These are phyloP conservation scores for Moesziomyces parantarcticus DNA, from an alignment of 1,284 basidiomycete genomes.

Conservation along the genomic window DNA sequence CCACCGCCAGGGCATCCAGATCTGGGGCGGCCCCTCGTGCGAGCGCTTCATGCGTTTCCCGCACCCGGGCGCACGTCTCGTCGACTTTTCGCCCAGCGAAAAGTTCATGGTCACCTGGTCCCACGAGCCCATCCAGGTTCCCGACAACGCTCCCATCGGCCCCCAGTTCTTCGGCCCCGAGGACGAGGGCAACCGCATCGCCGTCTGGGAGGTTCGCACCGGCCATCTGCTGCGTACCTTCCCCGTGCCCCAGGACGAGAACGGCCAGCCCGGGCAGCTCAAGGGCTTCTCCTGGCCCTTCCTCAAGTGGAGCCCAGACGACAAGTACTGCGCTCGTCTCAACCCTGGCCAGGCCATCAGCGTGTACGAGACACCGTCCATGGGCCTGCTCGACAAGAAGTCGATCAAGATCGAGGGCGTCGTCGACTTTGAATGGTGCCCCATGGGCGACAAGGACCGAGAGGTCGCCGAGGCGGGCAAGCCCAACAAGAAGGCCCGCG, in stretches of 20 bases:
- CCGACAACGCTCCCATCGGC: conserved; percentile 76
- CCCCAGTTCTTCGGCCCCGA: conserved; percentile 83
- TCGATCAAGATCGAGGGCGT: conserved; percentile 98
- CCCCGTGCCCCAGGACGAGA: conserved; percentile 71
- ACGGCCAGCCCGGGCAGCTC: conserved; percentile 68
- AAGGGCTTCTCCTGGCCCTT: conserved; percentile 87
- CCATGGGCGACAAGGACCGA: conserved; percentile 82
- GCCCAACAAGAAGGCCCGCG: conserved; percentile 72
- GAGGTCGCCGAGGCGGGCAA: conserved; percentile 71
- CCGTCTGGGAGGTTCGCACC: conserved; percentile 97
- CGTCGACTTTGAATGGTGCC: conserved; percentile 99
- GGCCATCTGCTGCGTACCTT: conserved; percentile 93
- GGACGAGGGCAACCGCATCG: conserved; percentile 96
- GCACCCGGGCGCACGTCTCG: conserved; percentile 92
- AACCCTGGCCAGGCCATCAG: conserved; percentile 92
- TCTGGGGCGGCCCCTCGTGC: conserved; percentile 94
- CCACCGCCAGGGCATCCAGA: conserved; percentile 92
- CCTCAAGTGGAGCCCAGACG: conserved; percentile 97
- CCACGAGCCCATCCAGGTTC: conserved; percentile 89
- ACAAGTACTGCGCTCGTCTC: conserved; percentile 90
- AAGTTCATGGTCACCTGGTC: conserved; percentile 98
- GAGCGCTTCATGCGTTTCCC: conserved; percentile 88
- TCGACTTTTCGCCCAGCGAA: conserved; percentile 98
- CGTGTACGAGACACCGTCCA: conserved; percentile 92
- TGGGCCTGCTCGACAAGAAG: conserved; percentile 96